Evolutionary conservation across 805 yeast genomes (phyloP), one percentile per base, ranked within the genome.

Genomic region (Wickerhamomyces sydowiorum): DNA sequence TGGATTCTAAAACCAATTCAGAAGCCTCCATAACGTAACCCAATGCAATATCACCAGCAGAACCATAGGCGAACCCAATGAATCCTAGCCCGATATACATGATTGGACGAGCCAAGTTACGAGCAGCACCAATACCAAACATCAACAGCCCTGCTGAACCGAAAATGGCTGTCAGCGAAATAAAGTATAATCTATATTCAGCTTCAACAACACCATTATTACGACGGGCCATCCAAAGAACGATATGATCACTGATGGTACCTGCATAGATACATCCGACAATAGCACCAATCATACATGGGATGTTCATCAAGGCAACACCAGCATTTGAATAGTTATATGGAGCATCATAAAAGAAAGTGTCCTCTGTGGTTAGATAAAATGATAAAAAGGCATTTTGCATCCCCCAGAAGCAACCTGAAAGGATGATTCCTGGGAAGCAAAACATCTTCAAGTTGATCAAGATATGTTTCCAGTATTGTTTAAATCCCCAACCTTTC

Each of bases 351-450:
- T 78, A 77, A 64, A 78, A 84, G 48, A 69, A 66, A 42, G 80
- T 80, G 45, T 83, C 89, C 56, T 82, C 86, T 10, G 86, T 76
- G 3, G 90, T 83, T 47, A 85, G 60, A 59, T 83, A 85, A 52
- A 85, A 84, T 0, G 90, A 77, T 48, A 84, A 69, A 55, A 82
- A 80, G 0, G 88, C 85, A 56, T 82, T 88, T 59, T 84, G 91
- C 44, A 79, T 68, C 36, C 91, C 91, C 91, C 91, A 85, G 48
- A 83, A 76, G n/a, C 80, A 45, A 38, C 87, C 86, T 2, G 85
- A 77, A 20, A 77, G 64, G 52, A 81, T 63, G 13, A 78, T 81
- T 2, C 86, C 83, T 2, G 86, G 86, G 55, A 78, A 78, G 49
- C 68, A 65, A 49, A 80, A 77, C 56, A 80, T 81, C 49, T 77